Base-by-base conservation (phyloP, 1,139 yeast species). In the Kodamaea derodonti region DNA sequence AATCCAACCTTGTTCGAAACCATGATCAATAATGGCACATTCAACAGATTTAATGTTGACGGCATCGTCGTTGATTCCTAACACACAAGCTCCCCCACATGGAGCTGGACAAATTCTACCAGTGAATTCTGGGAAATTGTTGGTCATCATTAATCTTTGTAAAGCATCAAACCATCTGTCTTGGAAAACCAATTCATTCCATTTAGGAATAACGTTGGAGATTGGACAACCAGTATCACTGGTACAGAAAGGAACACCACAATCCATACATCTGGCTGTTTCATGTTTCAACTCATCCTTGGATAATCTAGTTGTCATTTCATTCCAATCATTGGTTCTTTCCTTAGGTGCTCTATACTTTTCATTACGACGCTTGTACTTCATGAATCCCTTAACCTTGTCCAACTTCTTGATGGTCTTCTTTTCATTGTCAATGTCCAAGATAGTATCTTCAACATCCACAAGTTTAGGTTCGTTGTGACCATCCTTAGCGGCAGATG, bases 91-190 rank as follows among this genome's bases (percentile, higher is more conserved):
- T 51, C 97, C 97, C 61, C 88, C 95, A 71, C 98, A 92, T 47
- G 98, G 98, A 46, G 98, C 98, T 24, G 98, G 98, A 67, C 98
- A 92, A 47, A 92, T 92, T 65, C 97, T 82, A 45, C 97, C 96
- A 41, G 97, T 92, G 56, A 92, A 90, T 66, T 92, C 98, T 14
- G 98, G 97, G 84, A 92, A 92, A 65, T 92, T 92, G 69, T 92
- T 92, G 46, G 98, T 92, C 90, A 88, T 92, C 58, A 86, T 66
- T 59, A 92, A 75, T 53, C 96, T 78, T 58, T 90, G 95, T 54
- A 88, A 73, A 16, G 98, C 98, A 54, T 87, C 92, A 56, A 72
- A 81, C 97, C 97, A 92, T 59, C 92, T 82, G 62, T 88, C 94
- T 62, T 88, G 79, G 78, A 88, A 92, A 23, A 92, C 95, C 51